Percentiles rank a stretch among this genome's conserved stretches.
Conservation (phyloP, 495 filamentous ascomycete species). For the Neurospora sp. region DNA sequence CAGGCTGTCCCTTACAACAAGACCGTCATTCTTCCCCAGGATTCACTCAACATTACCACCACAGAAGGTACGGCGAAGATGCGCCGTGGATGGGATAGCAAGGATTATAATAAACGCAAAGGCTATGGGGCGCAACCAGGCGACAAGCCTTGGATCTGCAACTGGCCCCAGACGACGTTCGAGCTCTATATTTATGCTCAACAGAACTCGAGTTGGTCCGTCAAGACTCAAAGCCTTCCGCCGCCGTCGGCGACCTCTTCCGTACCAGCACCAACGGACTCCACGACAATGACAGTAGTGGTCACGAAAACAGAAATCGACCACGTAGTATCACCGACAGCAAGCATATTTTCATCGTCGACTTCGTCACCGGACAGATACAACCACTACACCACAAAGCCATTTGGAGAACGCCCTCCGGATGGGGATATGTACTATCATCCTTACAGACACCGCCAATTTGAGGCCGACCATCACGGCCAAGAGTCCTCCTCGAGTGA, state of each 20-base stretch:
- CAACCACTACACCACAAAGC: neutral
- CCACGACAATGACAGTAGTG: neutral
- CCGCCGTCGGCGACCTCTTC: conserved; percentile 1
- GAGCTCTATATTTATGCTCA: conserved; percentile 75
- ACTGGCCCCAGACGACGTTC: conserved; percentile 73
- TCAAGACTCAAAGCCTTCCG: conserved; percentile 3
- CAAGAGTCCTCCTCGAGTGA: neutral
- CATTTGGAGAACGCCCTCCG: neutral
- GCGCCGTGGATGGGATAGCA: conserved; percentile 6
- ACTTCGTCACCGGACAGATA: neutral
- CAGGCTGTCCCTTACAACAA: conserved; percentile 69
- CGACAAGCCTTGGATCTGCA: conserved; percentile 78
- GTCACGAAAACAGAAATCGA: neutral
- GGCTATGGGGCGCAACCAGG: conserved; percentile 39
- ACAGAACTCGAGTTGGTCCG: conserved; percentile 37
- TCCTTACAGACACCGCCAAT: neutral
- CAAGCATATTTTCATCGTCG: neutral
- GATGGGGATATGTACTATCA: neutral
- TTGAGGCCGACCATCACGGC: conserved; percentile 3
- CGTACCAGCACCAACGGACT: neutral
- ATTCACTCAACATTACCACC: conserved; percentile 27
- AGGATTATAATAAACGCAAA: conserved; percentile 34
- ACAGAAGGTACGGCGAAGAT: conserved; percentile 9
- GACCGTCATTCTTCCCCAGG: conserved; percentile 60
- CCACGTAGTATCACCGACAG: neutral